These are phyloP conservation scores for Penicillium hordei DNA, from an alignment of 2,329 filamentous ascomycete genomes.

Conservation along the genomic window DNA sequence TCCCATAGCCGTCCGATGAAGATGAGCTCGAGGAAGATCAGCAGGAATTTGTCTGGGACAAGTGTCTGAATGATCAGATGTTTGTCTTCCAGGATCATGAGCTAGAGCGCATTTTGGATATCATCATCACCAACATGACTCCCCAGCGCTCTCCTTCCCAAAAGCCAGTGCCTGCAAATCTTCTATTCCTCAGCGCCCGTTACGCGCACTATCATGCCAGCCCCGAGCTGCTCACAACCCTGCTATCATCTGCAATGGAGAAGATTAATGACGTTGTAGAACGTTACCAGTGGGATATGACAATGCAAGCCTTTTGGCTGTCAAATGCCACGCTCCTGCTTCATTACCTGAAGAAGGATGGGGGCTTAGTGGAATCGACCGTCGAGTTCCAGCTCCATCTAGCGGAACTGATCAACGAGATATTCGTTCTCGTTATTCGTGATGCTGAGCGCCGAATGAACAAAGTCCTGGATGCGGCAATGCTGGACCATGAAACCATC, in stretches of 20 bases:
- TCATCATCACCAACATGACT: slow-evolving; percentile 97
- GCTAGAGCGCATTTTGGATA: slow-evolving; percentile 85
- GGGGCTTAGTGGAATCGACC: slow-evolving; percentile 75
- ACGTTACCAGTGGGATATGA: slow-evolving; percentile 98
- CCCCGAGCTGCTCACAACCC: slow-evolving; percentile 73
- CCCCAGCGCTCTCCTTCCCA: slow-evolving; percentile 94
- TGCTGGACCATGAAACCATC: slow-evolving; percentile 97
- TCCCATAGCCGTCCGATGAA: slow-evolving; percentile 63
- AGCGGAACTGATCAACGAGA: slow-evolving; percentile 93
- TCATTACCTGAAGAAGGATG: slow-evolving; percentile 95
- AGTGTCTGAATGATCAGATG: slow-evolving; percentile 97
- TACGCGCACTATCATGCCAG: slow-evolving; percentile 97
- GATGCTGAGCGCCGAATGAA: slow-evolving; percentile 95
- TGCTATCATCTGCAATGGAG: slow-evolving; percentile 84
- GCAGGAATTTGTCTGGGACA: slow-evolving; percentile 93
- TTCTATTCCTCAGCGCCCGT: slow-evolving; percentile 90
- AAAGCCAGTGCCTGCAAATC: slow-evolving; percentile 95
- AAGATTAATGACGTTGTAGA: slow-evolving; percentile 98
- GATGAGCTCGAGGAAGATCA: slow-evolving; percentile 85
- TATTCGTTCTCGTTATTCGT: slow-evolving; percentile 94
- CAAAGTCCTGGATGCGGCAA: slow-evolving; percentile 87
- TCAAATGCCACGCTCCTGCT: slow-evolving; percentile 94
- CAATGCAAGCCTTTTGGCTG: slow-evolving; percentile 97
- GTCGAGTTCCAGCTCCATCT: slow-evolving; percentile 89
- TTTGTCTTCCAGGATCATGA: slow-evolving; percentile 98